These are phyloP conservation scores for Neltuma alba DNA, from an alignment of 306 rosid genomes.

Conservation along the genomic window DNA sequence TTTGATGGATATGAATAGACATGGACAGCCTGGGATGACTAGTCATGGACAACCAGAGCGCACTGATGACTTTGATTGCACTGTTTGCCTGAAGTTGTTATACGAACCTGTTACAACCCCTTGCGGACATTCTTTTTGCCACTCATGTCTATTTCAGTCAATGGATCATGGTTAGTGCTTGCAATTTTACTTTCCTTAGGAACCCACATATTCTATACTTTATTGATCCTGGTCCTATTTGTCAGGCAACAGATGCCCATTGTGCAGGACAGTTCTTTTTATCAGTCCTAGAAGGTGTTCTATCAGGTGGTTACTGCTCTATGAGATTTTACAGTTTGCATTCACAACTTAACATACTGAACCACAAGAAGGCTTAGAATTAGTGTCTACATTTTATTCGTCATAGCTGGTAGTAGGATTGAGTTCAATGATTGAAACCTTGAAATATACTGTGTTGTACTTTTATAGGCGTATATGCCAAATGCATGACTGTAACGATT, in stretches of 20 bases:
- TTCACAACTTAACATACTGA: not conserved
- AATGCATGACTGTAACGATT: conserved; percentile 22
- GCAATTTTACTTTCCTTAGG: conserved; percentile 31
- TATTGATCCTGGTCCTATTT: conserved; percentile 48
- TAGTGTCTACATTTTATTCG: conserved; percentile 15
- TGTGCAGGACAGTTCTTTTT: conserved; percentile 97
- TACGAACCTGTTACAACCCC: conserved; percentile 95
- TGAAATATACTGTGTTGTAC: not conserved
- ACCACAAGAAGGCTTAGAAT: conserved; percentile 17
- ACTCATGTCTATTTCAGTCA: conserved; percentile 86
- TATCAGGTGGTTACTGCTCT: conserved; percentile 64
- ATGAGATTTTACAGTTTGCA: conserved; percentile 16
- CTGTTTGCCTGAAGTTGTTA: conserved; percentile 82
- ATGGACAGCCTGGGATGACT: conserved; percentile 13
- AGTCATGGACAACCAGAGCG: conserved; percentile 66
- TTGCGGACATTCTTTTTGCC: conserved; percentile 99
- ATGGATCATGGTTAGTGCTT: conserved; percentile 83
- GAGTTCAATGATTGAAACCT: conserved; percentile 27
- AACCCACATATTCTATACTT: conserved; percentile 21
- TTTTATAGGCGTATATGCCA: conserved; percentile 1
- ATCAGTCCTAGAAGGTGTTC: conserved; percentile 85
- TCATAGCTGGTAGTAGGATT: conserved; percentile 28
- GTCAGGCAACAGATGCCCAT: conserved; percentile 95
- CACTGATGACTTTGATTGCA: conserved; percentile 89
- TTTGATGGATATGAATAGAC: conserved; percentile 39